Percentiles rank a stretch among this genome's conserved stretches.
These are phyloP conservation scores for Acer campestre DNA, from an alignment of 345 rosid genomes.

Conservation along the genomic window DNA sequence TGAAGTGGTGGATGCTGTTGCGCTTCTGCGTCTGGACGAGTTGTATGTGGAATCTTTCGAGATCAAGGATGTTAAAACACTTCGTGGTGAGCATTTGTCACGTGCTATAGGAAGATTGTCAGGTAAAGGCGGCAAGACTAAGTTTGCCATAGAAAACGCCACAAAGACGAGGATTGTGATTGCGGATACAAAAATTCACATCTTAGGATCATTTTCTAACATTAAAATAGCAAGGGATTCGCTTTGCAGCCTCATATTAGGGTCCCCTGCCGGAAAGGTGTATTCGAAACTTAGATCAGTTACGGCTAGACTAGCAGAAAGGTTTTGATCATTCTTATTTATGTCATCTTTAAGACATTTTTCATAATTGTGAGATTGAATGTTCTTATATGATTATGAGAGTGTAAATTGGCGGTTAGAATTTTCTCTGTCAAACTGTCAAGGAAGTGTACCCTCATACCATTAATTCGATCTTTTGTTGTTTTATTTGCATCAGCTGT, in stretches of 20 bases:
- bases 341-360: neutral
- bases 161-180: conserved; percentile 87
- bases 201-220: conserved; percentile 75
- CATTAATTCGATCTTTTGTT: neutral
- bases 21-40: conserved; percentile 81
- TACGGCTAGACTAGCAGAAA: conserved; percentile 42
- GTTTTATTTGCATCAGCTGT: neutral
- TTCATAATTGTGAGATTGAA: neutral
- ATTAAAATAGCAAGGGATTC: conserved; percentile 84
- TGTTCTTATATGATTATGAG: neutral
- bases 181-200: conserved; percentile 82
- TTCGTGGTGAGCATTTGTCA: conserved; percentile 80
- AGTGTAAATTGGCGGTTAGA: neutral
- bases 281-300: conserved; percentile 51
- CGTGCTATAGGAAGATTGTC: conserved; percentile 87
- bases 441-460: neutral
- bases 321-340: conserved; percentile 33
- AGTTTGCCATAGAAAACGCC: conserved; percentile 82
- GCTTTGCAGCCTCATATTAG: conserved; percentile 83
- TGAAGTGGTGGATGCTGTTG: conserved; percentile 71
- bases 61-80: conserved; percentile 91
- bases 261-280: conserved; percentile 82
- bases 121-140: conserved; percentile 89
- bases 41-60: conserved; percentile 82
- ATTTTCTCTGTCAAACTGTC: neutral